Evolutionary conservation across 495 filamentous ascomycete species (phyloP), one percentile per base, ranked within the genome.

Genomic region (Tuber indicum): DNA sequence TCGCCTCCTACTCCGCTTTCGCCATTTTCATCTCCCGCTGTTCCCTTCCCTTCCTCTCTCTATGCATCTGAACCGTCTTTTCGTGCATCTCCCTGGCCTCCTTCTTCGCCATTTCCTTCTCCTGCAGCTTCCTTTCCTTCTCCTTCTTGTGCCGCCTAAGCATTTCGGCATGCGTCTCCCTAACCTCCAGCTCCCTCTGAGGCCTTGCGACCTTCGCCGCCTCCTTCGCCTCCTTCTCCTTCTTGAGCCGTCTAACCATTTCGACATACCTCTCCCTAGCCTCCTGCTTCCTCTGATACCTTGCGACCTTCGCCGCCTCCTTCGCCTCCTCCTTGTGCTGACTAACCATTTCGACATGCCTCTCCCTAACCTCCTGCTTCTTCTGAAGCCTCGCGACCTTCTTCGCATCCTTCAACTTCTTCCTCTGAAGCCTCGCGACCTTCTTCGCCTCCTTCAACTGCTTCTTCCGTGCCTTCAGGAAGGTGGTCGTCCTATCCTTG

Each of bases 401-500:
- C 32, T 32, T 32, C 32, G 32, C 32, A 0, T 32, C 32, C 32
- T 32, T 32, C 32, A 32, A 32, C 32, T 32, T 32, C 32, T 32
- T 32, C 32, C 32, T 32, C 32, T 32, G 12, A 52, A 52, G 47
- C 47, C 47, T 52, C 9, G 19, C 19, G 47, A 8, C 21, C 7
- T 52, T 52, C 47, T n/a, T 52, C 19, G 6, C 4, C 26, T 36
- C 58, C 58, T 36, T 66, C 58, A 2, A 2, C 14, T 73, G 10
- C 32, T 16, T 47, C 42, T 12, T 73, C 77, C 82, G 12, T 14
- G 0, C 14, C 71, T 43, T 42, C 26, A 72, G 17, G 41, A 17
- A 45, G 12, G 6, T 2, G 4, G 70, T 0, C 58, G 41, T 75
- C 73, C 75, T 47, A 26, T 79, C 78, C 80, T 84, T 81, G 23